Conservation (phyloP, 23 red algal genomes). For the Cyanidiococcus yangmingshanensis region DNA sequence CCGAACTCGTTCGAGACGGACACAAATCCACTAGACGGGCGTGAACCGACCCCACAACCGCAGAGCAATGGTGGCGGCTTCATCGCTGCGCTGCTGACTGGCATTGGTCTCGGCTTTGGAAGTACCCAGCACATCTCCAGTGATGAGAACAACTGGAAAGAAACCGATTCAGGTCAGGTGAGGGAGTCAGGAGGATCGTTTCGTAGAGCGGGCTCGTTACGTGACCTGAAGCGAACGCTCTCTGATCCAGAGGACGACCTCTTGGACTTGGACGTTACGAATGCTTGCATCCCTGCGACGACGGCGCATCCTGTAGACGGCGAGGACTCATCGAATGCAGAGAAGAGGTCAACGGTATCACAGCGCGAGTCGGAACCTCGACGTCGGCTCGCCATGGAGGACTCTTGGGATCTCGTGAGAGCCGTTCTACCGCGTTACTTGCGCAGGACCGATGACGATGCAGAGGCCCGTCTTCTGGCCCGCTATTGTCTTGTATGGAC, state of each 20-base stretch:
- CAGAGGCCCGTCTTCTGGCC: neutral
- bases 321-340: no score
- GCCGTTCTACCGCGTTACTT: constrained; percentile 7
- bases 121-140: neutral
- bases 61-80: no score
- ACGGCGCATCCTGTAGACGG: neutral
- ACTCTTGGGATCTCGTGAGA: constrained; percentile 12
- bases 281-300: neutral
- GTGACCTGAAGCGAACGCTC: neutral
- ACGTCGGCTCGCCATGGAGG: neutral
- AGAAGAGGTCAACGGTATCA: neutral
- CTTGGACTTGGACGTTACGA: neutral
- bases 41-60: no score
- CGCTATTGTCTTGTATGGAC: neutral
- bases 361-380: neutral
- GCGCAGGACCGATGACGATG: neutral
- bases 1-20: no score
- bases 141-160: neutral
- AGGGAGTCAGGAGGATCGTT: no score
- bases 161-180: no score
- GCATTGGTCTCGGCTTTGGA: neutral
- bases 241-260: neutral
- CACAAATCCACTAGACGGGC: no score
- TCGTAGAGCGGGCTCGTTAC: no score
- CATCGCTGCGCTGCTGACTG: neutral